A percentile compares a stretch with the other conserved stretches of the same genome.
phyloP scores from a whole-genome alignment of 192 early-diverging fungal species.

The Chytriomyces sp. region DNA sequence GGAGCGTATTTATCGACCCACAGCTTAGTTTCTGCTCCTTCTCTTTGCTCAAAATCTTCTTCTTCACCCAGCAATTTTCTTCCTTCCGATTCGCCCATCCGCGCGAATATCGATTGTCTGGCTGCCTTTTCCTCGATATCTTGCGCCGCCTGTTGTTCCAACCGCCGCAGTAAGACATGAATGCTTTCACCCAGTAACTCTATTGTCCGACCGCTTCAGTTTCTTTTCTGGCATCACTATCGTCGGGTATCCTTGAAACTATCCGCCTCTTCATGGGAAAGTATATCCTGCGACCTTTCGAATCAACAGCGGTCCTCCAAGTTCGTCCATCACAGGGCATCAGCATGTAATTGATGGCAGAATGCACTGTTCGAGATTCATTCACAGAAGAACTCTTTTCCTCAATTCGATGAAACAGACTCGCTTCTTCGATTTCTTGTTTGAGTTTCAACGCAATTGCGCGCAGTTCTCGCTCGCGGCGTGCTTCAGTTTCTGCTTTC shows the following conservation, averaged over 20 bases:
- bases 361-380: neutral
- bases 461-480: slow-evolving; percentile 8
- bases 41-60: slow-evolving; percentile 8
- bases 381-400: neutral
- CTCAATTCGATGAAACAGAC: neutral
- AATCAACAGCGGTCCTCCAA: slow-evolving; percentile 24
- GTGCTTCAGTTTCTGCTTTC: slow-evolving; percentile 24
- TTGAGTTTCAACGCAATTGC: slow-evolving; percentile 18
- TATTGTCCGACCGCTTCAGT: neutral
- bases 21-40: slow-evolving; percentile 35
- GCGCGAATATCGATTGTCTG: neutral
- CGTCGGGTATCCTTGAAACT: neutral
- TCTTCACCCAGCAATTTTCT: slow-evolving; percentile 1
- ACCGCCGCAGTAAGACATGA: slow-evolving; percentile 25
- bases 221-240: neutral
- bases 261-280: slow-evolving; percentile 16
- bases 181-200: slow-evolving; percentile 27
- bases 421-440: slow-evolving; percentile 16
- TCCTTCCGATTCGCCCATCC: slow-evolving; percentile 11
- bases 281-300: slow-evolving; percentile 20
- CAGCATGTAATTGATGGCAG: slow-evolving; percentile 16
- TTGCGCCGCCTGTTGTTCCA: slow-evolving; percentile 40
- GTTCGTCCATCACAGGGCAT: slow-evolving; percentile 27
- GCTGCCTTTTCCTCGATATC: slow-evolving; percentile 40
- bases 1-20: slow-evolving; percentile 96